Evolutionary conservation across 352 stramenopile genomes (phyloP), one percentile per base, ranked within the genome.

Genomic region (Globisporangium mamillatum): DNA sequence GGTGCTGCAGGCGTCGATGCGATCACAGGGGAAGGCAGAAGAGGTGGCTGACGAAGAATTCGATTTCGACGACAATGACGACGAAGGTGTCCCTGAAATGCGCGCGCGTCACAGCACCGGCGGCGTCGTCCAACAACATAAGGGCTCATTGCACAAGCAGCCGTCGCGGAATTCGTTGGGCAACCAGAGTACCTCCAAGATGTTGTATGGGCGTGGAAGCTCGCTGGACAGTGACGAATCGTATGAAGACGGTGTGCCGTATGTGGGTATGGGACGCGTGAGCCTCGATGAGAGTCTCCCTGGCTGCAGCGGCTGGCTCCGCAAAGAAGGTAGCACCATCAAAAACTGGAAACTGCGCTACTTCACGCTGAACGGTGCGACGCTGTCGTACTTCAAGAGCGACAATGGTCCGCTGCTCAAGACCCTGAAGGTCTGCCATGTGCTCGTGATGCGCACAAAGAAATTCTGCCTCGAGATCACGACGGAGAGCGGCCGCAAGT

Each of bases 321-420:
- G 79, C 10, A 95, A 95, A 67, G 84, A 95, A 80, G 88, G 88
- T 36, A 84, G 88, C 46, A 89, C 83, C 1, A 79, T 95, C 64
- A 92, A 91, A 71, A 92, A 80, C 63, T 95, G 88, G 88, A 95
- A 95, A 67, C 76, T 80, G 18, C 82, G 88, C 8, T 95, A 90
- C 60, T 95, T 95, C 70, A 93, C 82, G 1, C 72, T 95, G 14
- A 84, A 90, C 34, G 84, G 85, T 7, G 79, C 83, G 48, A 86
- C 78, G n/a, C 68, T 95, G 62, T 89, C 84, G 57, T 95, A 95
- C 72, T 95, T 90, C 62, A 91, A 93, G 70, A 95, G 84, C 53
- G 85, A 91, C 70, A 89, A 88, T 32, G 88, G 86, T 0, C 77
- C 84, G 4, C 71, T 93, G 12, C 68, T 94, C 53, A 77, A 80